These are phyloP conservation scores for Suzukiozyma palmioleophila DNA, from an alignment of 1,139 yeast species.

Conservation along the genomic window DNA sequence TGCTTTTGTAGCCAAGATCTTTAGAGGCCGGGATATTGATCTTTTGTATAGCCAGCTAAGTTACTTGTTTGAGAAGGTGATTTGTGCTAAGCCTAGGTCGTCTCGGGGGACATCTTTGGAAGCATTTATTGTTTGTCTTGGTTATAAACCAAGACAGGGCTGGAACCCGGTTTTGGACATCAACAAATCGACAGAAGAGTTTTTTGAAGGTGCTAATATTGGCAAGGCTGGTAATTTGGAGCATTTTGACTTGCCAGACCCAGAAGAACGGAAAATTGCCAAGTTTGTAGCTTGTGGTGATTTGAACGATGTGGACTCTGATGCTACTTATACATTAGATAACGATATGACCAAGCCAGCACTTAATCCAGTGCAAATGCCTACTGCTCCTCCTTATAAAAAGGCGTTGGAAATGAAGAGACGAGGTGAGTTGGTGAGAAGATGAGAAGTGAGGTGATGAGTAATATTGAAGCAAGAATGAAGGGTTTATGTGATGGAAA, in stretches of 20 bases:
- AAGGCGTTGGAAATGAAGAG: constrained; percentile 85
- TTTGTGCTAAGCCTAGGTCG: constrained; percentile 94
- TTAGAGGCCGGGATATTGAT: constrained; percentile 93
- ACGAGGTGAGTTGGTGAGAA: constrained; percentile 49
- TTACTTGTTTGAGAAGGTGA: constrained; percentile 73
- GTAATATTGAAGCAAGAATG: too few relatives aligned
- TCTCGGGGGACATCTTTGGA: constrained; percentile 93
- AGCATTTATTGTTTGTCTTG: constrained; percentile 88
- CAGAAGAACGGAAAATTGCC: constrained; percentile 70
- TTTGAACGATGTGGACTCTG: constrained; percentile 80
- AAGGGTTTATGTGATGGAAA: too few relatives aligned
- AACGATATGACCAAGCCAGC: constrained; percentile 34
- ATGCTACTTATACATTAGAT: constrained; percentile 83
- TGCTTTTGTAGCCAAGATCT: constrained; percentile 89
- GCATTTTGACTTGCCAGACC: constrained; percentile 35
- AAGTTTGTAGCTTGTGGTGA: constrained; percentile 95
- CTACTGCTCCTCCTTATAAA: constrained; percentile 96
- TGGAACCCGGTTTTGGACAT: constrained; percentile 70
- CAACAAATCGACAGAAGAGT: constrained; percentile 70
- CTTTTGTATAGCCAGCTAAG: constrained; percentile 86
- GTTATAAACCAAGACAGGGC: constrained; percentile 73
- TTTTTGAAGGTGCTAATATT: constrained; percentile 62
- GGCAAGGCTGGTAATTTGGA: constrained; percentile 49
- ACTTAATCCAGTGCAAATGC: constrained; percentile 87
- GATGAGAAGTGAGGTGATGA: constrained; percentile 10